phyloP scores from a whole-genome alignment of 805 yeast species.

The Teunomyces gatunensis region DNA sequence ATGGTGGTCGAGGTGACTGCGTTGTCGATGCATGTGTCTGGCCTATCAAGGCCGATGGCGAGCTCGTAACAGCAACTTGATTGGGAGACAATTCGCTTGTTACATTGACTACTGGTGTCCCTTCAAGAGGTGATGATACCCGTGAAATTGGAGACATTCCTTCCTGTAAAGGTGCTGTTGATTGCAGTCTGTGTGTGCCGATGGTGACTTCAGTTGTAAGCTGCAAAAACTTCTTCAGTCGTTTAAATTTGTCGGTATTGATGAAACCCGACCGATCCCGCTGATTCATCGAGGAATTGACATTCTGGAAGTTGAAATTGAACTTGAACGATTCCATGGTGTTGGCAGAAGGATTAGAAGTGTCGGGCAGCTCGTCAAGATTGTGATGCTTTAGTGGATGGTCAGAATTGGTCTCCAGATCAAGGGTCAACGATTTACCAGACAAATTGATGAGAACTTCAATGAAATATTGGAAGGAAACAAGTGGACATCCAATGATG shows the following conservation, averaged over 20 bases:
- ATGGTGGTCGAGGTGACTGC: constrained; percentile 1
- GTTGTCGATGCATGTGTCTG: neutral
- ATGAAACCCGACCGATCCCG: constrained; percentile 47
- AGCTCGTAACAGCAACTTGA: neutral
- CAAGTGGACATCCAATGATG: constrained; percentile 64
- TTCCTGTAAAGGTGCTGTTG: constrained; percentile 19
- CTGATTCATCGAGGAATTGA: constrained; percentile 15
- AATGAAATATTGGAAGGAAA: constrained; percentile 78
- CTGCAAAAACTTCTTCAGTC: constrained; percentile 76
- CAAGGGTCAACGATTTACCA: constrained; percentile 46
- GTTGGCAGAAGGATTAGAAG: neutral
- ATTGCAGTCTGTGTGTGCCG: constrained; percentile 62
- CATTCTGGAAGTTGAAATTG: constrained; percentile 22
- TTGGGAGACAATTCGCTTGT: neutral
- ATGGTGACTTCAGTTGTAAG: constrained; percentile 75
- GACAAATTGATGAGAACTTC: constrained; percentile 83
- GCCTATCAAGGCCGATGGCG: constrained; percentile 1
- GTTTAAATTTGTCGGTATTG: constrained; percentile 76
- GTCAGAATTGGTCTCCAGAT: constrained; percentile 8
- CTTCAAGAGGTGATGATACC: neutral
- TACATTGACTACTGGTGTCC: neutral
- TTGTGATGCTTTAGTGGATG: constrained; percentile 2
- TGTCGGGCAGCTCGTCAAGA: neutral
- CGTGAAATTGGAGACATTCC: neutral
- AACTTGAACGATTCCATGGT: constrained; percentile 15